phyloP scores from a whole-genome alignment of 148 eudicot genomes.

The Rhododendron kiyosumense region DNA sequence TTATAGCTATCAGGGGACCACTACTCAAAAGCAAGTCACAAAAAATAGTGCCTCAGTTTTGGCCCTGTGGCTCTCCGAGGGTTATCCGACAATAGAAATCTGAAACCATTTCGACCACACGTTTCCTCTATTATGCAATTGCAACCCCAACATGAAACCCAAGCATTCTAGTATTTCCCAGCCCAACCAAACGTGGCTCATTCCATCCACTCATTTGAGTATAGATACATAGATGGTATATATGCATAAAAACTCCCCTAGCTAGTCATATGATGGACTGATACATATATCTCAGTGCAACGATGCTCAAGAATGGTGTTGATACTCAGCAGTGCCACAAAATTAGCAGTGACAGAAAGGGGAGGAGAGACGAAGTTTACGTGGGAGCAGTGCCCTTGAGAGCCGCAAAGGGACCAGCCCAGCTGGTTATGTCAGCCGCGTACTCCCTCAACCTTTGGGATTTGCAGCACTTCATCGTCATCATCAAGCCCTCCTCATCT shows the following conservation, averaged over 20 bases:
- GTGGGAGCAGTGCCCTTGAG: constrained; percentile 78
- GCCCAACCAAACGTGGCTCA: background rate
- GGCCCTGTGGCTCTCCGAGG: background rate
- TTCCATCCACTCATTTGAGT: background rate
- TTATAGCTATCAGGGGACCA: background rate
- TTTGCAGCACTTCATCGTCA: constrained; percentile 84
- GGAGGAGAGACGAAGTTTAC: constrained; percentile 51
- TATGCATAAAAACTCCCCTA: background rate
- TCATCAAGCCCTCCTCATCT: constrained; percentile 49
- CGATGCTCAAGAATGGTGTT: constrained; percentile 12
- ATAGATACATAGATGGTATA: background rate
- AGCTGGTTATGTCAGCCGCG: constrained; percentile 64
- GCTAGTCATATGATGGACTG: background rate
- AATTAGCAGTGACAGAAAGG: background rate
- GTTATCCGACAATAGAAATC: background rate
- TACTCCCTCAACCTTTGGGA: constrained; percentile 65
- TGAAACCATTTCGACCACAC: background rate
- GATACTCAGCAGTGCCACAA: constrained; percentile 16
- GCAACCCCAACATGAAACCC: background rate
- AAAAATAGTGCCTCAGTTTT: background rate
- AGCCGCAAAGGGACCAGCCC: constrained; percentile 68
- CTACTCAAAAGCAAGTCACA: background rate
- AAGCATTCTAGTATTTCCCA: background rate
- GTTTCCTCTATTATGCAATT: background rate
- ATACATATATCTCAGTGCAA: background rate